These are phyloP conservation scores for Passiflora organensis DNA, from an alignment of 345 rosid species.

Conservation along the genomic window DNA sequence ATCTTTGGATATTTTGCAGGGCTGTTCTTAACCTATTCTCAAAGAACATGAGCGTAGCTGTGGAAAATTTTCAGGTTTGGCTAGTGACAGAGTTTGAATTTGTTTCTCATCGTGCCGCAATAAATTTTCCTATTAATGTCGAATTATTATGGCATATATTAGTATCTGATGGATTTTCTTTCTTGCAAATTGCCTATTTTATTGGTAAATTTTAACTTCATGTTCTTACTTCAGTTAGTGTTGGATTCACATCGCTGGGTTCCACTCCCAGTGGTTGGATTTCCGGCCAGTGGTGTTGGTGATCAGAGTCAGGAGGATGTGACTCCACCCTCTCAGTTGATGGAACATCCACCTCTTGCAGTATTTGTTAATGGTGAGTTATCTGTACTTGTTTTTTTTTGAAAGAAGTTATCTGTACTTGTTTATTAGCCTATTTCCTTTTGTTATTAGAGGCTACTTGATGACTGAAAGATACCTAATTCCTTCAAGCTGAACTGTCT, in stretches of 20 bases:
- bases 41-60: slow-evolving; percentile 75
- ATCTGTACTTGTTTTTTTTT: slow-evolving; percentile 1
- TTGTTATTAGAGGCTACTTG: background rate
- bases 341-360: slow-evolving; percentile 99
- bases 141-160: background rate
- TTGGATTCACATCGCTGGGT: slow-evolving; percentile 98
- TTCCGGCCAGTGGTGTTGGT: slow-evolving; percentile 46
- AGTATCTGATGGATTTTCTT: slow-evolving; percentile 4
- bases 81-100: background rate
- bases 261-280: slow-evolving; percentile 85
- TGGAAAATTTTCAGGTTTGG: slow-evolving; percentile 82
- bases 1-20: slow-evolving; percentile 39
- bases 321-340: slow-evolving; percentile 83
- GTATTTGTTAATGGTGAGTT: slow-evolving; percentile 80
- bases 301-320: slow-evolving; percentile 84
- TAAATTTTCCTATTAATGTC: background rate
- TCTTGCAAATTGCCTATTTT: slow-evolving; percentile 7
- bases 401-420: no score
- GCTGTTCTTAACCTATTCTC: slow-evolving; percentile 86
- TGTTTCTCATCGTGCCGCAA: slow-evolving; percentile 3
- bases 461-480: background rate
- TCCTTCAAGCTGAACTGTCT: background rate
- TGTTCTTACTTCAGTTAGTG: slow-evolving; percentile 65
- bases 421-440: no score
- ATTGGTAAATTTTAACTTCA: slow-evolving; percentile 22